phyloP scores from a whole-genome alignment of 2,329 filamentous ascomycete genomes.

The Juglanconis sp. region DNA sequence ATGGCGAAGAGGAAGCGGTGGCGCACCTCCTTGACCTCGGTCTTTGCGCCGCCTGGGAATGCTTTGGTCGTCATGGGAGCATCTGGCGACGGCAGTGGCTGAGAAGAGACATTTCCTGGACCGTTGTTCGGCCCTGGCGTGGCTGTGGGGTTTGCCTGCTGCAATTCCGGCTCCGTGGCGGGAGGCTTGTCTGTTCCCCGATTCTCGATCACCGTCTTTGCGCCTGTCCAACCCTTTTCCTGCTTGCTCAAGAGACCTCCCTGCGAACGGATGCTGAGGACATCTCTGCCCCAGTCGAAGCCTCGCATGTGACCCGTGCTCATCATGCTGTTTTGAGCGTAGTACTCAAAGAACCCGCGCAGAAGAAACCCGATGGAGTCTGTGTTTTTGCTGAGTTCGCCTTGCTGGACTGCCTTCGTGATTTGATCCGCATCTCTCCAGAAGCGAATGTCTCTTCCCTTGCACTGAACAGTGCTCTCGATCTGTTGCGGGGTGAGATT shows the following conservation, averaged over 20 bases:
- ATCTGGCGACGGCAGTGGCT: background rate
- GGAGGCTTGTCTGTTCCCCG: conserved; percentile 31
- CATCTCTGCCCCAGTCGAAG: conserved; percentile 79
- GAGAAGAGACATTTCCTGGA: background rate
- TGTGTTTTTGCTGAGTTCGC: conserved; percentile 63
- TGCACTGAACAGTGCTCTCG: conserved; percentile 45
- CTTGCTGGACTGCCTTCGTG: conserved; percentile 51
- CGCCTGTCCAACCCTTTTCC: conserved; percentile 82
- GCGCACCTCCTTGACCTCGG: conserved; percentile 64
- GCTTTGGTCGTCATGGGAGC: background rate
- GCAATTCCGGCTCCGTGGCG: conserved; percentile 20
- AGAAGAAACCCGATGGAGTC: conserved; percentile 70
- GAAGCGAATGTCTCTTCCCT: conserved; percentile 71
- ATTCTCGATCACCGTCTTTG: conserved; percentile 63
- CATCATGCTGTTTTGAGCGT: conserved; percentile 59
- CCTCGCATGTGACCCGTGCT: conserved; percentile 48
- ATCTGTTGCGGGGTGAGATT: conserved; percentile 35
- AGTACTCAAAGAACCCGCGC: conserved; percentile 86
- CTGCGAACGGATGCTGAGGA: conserved; percentile 70
- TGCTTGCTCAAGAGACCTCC: conserved; percentile 71
- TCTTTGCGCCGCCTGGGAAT: conserved; percentile 10
- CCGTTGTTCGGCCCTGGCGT: background rate
- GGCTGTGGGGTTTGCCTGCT: conserved; percentile 14
- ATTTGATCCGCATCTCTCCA: conserved; percentile 75
- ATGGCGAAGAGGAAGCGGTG: conserved; percentile 84